Base-by-base conservation (phyloP, 306 rosid genomes). In the Vigna radiata region DNA sequence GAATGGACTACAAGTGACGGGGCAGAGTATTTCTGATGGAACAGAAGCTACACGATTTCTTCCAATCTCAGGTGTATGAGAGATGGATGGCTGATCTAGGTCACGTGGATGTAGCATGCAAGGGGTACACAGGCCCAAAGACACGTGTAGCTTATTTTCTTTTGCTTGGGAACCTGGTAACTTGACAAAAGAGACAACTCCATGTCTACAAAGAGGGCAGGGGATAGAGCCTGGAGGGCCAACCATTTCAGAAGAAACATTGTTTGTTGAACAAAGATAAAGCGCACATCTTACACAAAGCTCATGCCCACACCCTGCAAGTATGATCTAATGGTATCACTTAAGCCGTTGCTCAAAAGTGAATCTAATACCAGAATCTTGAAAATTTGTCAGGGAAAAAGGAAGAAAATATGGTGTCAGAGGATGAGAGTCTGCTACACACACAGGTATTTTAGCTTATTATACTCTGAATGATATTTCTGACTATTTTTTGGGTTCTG, bases 1-100 rank as follows among this genome's bases (percentile, higher is more conserved):
- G 80, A 95, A 95, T n/a, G 99, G 97, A 76, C 93, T 87, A 71
- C 99, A 95, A 37, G 99, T 90, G 81, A 92, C 93, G 0, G 97
- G 97, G 67, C 99, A 92, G 52, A 91, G 89, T 44, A 95, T 74
- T 46, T 92, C 99, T 3, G 97, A 88, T 83, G 97, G 88, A 81
- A 89, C 96, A 25, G 94, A 90, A 52, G 88, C 94, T 46, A 88
- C 94, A 80, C 91, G 86, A 76, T 85, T 92, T 80, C 87, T 86
- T 41, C 82, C 89, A 47, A 86, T 82, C 77, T 88, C 92, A 0
- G 91, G 94, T 8, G 92, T 69, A 52, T 69, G 83, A 73, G 92
- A 77, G 44, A 92, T 89, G 67, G 97, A 85, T 68, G 84, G 84
- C 76, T 70, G 85, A 41, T 82, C 79, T 7, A 81, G 49, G 23